Evolutionary conservation across 176 grass and related monocot species (phyloP), one percentile per base, ranked within the genome.

Genomic region (Oropetium thomaeum): DNA sequence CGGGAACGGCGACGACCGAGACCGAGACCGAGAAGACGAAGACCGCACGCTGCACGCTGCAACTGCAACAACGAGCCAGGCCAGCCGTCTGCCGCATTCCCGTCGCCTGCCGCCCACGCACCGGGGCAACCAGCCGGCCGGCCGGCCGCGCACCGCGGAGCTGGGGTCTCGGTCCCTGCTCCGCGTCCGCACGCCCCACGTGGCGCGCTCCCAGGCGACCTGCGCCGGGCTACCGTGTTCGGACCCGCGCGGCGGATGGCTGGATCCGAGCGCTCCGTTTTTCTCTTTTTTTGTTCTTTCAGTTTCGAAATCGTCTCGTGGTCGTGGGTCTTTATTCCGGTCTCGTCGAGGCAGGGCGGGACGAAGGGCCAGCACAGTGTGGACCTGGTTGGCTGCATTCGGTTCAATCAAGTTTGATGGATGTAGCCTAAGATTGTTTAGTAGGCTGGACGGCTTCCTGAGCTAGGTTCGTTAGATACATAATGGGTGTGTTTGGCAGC

Each of bases 211-310:
- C 12, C 40, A 16, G 5, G 55, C 13, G 11, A 0, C 55, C 52
- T 12, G 41, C 0, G 29, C 14, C 12, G 15, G 0, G 62, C 0
- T 19, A 23, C 15, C 54, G 71, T 79, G 76, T 69, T 57, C 51
- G 64, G 4, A 10, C 33, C 65, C 65, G 19, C 77, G 38, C 77
- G 27, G 52, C 65, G 76, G 76, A 69, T 79, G 64, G 27, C 5
- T 79, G 76, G 76, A 79, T 79, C 76, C 54, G 17, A 25, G 54
- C 37, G 37, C 54, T n/a, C 37, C 8, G 55, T 30, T 30, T 8
- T 61, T 31, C n/a, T n/a, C n/a, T n/a, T n/a, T n/a, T n/a, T n/a
- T n/a, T n/a, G n/a, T n/a, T n/a, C 23, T 17, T 55, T 11, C 22
- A 27, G 39, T 32, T 75, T 62, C 57, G 37, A 75, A 75, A 62